Base-by-base conservation (phyloP, 1,284 basidiomycete species). In the Singerocomus rubriflavus region DNA sequence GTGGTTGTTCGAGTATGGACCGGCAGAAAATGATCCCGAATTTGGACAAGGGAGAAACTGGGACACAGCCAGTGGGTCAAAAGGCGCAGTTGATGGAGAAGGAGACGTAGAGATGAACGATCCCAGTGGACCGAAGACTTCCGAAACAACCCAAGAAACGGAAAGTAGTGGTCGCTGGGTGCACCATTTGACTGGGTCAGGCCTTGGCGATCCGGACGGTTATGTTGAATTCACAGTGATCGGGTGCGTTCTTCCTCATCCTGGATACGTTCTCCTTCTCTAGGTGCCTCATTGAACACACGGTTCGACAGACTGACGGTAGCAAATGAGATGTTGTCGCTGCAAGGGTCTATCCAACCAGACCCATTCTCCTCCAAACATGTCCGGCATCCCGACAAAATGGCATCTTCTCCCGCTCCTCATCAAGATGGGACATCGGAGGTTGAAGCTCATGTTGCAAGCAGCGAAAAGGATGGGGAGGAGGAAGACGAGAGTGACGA, bases 251-350 rank as follows among this genome's bases (percentile, higher is more conserved):
- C 31, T 32, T 37, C 21, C n/a, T 26, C 27, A 53, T 48, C 35
- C 29, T 32, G 40, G 29, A 35, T 21, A 4, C 10, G 16, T 38
- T 17, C 17, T 44, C 36, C 10, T 33, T 14, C 35, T 32, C 21
- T 42, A 17, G 27, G 12, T 21, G 14, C 32, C 16, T 31, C 48
- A 26, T 30, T 57, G 32, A 62, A 21, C n/a, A 21, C 5, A 13
- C n/a, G 5, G 26, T 47, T 48, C 25, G 36, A 42, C 67, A 97
- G 94, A 29, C 68, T 98, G 54, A 96, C 91, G 8, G 83, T 98
- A 43, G 91, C 93, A 36, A 97, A 98, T 64, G 87, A 96, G 61
- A 97, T 98, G 90, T 76, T 99, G 13, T 96, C 93, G 1, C 74
- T 98, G 13, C 81, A 92, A 27, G 96, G 94, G 10, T 98, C 96